Conservation (phyloP, 2,329 filamentous ascomycete species). For the Cercospora citrullina region DNA sequence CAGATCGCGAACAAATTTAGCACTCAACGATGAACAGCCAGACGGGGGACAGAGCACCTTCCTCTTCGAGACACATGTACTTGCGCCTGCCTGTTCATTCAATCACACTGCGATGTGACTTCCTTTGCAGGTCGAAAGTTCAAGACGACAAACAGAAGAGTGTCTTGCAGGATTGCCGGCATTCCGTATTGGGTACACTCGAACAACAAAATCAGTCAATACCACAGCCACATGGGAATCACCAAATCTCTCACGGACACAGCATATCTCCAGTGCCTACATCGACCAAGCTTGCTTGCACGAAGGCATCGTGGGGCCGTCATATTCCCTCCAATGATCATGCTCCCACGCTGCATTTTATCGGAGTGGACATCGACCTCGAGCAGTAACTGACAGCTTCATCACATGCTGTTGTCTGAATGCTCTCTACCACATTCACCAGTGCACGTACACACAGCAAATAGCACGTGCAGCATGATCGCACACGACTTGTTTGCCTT, state of each 20-base stretch:
- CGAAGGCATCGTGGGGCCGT: too few relatives aligned
- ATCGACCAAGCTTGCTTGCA: too few relatives aligned
- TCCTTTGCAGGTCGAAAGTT: background rate
- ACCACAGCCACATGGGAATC: too few relatives aligned
- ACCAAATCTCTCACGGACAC: too few relatives aligned
- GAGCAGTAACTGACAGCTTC: background rate
- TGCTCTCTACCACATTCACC: background rate
- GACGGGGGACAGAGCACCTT: background rate
- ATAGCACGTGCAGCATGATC: background rate
- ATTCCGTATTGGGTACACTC: too few relatives aligned
- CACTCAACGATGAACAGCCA: background rate
- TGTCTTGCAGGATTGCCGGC: too few relatives aligned
- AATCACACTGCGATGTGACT: background rate
- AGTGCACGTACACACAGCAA: background rate
- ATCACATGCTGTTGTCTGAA: background rate
- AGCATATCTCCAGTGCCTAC: too few relatives aligned
- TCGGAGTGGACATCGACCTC: too few relatives aligned
- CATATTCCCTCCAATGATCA: too few relatives aligned
- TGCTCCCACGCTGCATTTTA: too few relatives aligned
- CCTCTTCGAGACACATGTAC: background rate
- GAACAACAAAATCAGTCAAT: too few relatives aligned
- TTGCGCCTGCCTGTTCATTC: background rate
- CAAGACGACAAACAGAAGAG: too few relatives aligned
- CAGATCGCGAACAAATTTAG: background rate
- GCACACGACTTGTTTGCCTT: background rate